Conservation (phyloP, 257 asterid species). For the Cynanchum wilfordii region DNA sequence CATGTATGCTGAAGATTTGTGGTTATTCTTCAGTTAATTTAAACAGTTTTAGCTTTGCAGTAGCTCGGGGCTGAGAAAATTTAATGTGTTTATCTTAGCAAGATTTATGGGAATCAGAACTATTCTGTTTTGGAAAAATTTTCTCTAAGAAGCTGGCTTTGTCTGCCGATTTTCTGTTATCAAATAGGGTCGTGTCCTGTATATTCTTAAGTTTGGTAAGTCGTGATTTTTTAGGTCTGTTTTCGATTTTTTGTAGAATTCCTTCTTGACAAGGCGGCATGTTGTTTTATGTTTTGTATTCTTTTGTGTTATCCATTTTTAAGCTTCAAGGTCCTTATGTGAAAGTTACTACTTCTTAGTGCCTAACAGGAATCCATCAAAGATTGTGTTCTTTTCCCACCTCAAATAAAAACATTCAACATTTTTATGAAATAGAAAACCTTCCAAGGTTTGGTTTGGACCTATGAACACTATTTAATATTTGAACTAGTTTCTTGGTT, state of each 20-base stretch:
- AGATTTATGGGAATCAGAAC: background rate
- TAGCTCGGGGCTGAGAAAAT: background rate
- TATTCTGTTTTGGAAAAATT: background rate
- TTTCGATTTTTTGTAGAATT: background rate
- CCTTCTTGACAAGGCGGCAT: background rate
- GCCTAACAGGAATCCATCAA: background rate
- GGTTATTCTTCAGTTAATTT: background rate
- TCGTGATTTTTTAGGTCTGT: background rate
- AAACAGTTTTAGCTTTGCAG: background rate
- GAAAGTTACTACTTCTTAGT: background rate
- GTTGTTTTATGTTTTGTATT: background rate
- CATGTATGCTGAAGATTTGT: background rate
- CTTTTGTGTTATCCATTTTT: background rate
- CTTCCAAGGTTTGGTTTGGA: no score
- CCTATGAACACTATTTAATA: background rate
- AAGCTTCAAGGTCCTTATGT: background rate
- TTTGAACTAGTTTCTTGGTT: background rate
- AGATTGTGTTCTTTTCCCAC: background rate
- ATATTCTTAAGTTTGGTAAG: background rate
- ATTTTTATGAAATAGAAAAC: background rate
- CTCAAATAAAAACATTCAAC: background rate
- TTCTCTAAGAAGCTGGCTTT: background rate
- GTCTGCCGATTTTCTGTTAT: background rate
- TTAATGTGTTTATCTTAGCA: background rate
- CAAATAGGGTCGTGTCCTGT: background rate